phyloP scores from a whole-genome alignment of 495 filamentous ascomycete genomes.

The Tuber calosporum region DNA sequence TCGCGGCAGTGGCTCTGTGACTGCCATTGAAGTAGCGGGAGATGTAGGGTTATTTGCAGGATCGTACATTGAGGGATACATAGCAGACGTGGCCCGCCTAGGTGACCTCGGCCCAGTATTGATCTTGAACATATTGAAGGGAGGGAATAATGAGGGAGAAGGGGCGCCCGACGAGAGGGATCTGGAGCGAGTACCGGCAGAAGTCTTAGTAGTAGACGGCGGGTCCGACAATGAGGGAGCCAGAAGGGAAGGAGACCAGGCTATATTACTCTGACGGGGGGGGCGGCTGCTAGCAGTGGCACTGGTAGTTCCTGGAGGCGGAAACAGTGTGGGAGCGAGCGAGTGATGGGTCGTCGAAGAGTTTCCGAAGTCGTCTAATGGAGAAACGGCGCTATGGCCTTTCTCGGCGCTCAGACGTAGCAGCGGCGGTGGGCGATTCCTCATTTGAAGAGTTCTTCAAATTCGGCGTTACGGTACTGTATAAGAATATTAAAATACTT shows the following conservation, averaged over 20 bases:
- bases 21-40: conserved; percentile 32
- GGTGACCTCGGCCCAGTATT: conserved; percentile 38
- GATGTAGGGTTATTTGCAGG: conserved; percentile 29
- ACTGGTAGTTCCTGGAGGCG: conserved; percentile 12
- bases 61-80: conserved; percentile 25
- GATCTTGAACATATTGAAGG: conserved; percentile 38
- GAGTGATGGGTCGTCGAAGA: conserved; percentile 23
- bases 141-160: conserved; percentile 25
- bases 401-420: conserved; percentile 32
- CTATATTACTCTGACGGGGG: conserved; percentile 30
- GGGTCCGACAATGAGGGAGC: conserved; percentile 6
- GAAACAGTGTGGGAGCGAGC: conserved; percentile 28
- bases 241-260: conserved; percentile 25
- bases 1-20: conserved; percentile 31
- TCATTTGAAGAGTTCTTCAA: conserved; percentile 36
- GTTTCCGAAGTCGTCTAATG: conserved; percentile 20
- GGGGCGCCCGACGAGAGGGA: conserved; percentile 29
- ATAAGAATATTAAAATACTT: conserved; percentile 24
- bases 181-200: conserved; percentile 7
- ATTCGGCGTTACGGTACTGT: conserved; percentile 18
- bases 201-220: conserved; percentile 1
- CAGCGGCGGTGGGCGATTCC: conserved; percentile 35
- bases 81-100: conserved; percentile 31
- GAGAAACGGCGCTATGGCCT: conserved; percentile 24
- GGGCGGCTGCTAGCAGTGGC: conserved; percentile 16